Conservation (phyloP, 2,329 filamentous ascomycete species). For the Cordyceps javanica region DNA sequence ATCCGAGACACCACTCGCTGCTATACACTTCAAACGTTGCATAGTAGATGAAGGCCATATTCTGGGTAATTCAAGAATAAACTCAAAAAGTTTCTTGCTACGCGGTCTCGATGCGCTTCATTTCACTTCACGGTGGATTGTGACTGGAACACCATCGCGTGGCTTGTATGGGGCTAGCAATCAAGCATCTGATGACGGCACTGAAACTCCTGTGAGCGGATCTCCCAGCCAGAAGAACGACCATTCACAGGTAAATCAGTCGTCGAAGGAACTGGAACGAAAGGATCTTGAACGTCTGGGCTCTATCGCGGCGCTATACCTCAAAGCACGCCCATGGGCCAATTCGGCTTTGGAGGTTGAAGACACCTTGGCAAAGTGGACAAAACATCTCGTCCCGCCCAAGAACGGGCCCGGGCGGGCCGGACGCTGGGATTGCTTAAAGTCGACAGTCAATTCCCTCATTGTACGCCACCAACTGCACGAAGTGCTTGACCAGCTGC, state of each 20-base stretch:
- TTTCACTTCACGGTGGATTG: constrained; percentile 75
- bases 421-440: constrained; percentile 57
- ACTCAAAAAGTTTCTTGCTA: constrained; percentile 50
- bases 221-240: neutral
- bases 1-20: constrained; percentile 54
- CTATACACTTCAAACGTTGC: constrained; percentile 77
- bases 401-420: constrained; percentile 44
- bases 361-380: constrained; percentile 61
- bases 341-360: constrained; percentile 50
- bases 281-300: constrained; percentile 63
- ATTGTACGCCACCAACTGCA: constrained; percentile 74
- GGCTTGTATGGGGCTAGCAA: constrained; percentile 62
- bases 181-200: constrained; percentile 30
- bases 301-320: constrained; percentile 60
- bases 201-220: constrained; percentile 3
- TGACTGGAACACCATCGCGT: constrained; percentile 83
- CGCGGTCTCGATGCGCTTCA: constrained; percentile 46
- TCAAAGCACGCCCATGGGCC: constrained; percentile 74
- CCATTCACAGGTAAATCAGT: constrained; percentile 18
- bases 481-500: constrained; percentile 65
- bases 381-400: constrained; percentile 60
- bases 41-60: constrained; percentile 91
- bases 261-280: constrained; percentile 45
- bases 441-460: constrained; percentile 65
- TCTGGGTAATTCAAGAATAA: constrained; percentile 59